These are phyloP conservation scores for Metschnikowia hibisci DNA, from an alignment of 805 yeast species.

Conservation along the genomic window DNA sequence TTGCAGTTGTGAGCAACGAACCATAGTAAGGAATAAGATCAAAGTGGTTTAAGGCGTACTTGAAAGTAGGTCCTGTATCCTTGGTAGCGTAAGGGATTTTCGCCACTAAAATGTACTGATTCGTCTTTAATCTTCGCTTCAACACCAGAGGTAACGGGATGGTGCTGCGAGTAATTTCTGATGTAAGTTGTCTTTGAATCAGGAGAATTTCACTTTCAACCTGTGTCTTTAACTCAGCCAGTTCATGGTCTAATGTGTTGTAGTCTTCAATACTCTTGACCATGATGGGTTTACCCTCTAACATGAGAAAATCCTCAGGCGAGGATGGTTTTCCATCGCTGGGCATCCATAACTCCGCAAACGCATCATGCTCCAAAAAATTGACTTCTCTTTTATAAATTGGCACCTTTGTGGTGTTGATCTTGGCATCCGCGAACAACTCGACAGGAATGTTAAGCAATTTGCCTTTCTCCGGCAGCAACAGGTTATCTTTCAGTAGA, in stretches of 20 bases:
- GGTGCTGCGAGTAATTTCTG: slow-evolving; percentile 26
- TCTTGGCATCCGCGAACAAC: slow-evolving; percentile 35
- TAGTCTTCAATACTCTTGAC: slow-evolving; percentile 29
- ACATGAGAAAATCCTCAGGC: slow-evolving; percentile 12
- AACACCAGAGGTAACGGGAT: slow-evolving; percentile 15
- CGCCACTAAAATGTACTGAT: slow-evolving; percentile 25
- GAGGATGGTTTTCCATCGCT: slow-evolving; percentile 14
- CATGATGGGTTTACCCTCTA: slow-evolving; percentile 22
- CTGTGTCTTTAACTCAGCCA: slow-evolving; percentile 17
- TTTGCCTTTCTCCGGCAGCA: slow-evolving; percentile 13
- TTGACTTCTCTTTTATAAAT: slow-evolving; percentile 37
- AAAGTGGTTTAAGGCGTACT: slow-evolving; percentile 29
- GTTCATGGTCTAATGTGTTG: slow-evolving; percentile 16
- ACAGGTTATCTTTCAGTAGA: slow-evolving; percentile 23
- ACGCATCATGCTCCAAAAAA: slow-evolving; percentile 23
- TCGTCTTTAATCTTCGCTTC: slow-evolving; percentile 22
- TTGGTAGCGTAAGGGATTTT: slow-evolving; percentile 13
- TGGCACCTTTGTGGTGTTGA: slow-evolving; percentile 26
- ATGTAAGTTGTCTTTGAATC: slow-evolving; percentile 22
- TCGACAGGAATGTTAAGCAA: slow-evolving; percentile 29
- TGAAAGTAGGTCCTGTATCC: slow-evolving; percentile 19
- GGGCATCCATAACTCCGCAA: slow-evolving; percentile 17
- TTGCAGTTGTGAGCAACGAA: slow-evolving; percentile 20
- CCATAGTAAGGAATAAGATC: slow-evolving; percentile 36
- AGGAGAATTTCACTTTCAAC: slow-evolving; percentile 28